Percentiles rank a stretch among this genome's conserved stretches.
Evolutionary conservation across 2,329 filamentous ascomycete genomes (phyloP).

Genomic region (Venturiaceae sp.): DNA sequence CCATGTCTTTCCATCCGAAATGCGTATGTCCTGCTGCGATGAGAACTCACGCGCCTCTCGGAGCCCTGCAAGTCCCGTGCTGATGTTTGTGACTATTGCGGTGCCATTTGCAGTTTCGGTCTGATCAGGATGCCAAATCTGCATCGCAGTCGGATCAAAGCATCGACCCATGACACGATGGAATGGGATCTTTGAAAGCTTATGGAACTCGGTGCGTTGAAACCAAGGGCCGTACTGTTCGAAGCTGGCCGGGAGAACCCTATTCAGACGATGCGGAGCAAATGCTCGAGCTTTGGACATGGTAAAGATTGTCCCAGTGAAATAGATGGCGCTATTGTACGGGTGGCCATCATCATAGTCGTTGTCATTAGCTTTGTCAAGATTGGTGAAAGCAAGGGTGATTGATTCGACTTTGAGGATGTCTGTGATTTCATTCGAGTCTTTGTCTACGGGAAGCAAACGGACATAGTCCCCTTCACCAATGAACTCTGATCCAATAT

Average conservation of each 20-base stretch:
- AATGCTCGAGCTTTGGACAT: slow-evolving; percentile 21
- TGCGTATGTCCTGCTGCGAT: slow-evolving; percentile 35
- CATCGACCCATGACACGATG: slow-evolving; percentile 44
- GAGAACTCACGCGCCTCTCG: slow-evolving; percentile 38
- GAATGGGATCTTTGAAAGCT: slow-evolving; percentile 37
- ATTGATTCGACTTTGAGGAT: slow-evolving; percentile 46
- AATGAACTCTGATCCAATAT: slow-evolving; percentile 47
- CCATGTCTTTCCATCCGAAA: slow-evolving; percentile 38
- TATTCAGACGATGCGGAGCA: slow-evolving; percentile 14
- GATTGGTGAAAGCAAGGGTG: slow-evolving; percentile 36
- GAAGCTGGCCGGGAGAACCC: slow-evolving; percentile 27
- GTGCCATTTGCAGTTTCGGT: neutral
- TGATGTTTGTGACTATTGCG: neutral
- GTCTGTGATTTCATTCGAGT: slow-evolving; percentile 30
- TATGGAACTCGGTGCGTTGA: slow-evolving; percentile 30
- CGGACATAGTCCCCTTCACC: slow-evolving; percentile 45
- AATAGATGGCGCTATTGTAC: slow-evolving; percentile 34
- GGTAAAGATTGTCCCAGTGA: slow-evolving; percentile 42
- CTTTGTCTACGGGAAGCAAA: slow-evolving; percentile 26
- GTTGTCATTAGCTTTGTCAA: slow-evolving; percentile 36
- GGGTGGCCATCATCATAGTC: slow-evolving; percentile 36
- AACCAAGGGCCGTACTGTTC: slow-evolving; percentile 43
- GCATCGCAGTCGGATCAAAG: slow-evolving; percentile 40
- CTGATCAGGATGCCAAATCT: slow-evolving; percentile 30
- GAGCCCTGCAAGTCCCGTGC: slow-evolving; percentile 34